Evolutionary conservation across 1,284 basidiomycete species (phyloP).

Genomic region (Mycosarcoma mackinlayi): DNA sequence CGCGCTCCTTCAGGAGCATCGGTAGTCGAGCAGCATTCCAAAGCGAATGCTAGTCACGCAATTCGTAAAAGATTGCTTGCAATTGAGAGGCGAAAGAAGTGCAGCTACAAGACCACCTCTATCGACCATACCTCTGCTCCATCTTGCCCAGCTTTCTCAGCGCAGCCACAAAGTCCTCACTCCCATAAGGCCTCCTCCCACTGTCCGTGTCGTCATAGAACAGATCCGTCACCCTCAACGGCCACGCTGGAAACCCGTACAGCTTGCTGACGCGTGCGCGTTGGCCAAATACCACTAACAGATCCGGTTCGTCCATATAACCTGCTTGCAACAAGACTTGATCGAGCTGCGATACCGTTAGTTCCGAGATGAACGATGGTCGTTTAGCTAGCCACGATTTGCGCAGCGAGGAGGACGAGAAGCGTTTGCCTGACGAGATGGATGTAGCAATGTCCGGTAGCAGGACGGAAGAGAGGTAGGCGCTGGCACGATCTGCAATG

Average conservation of each 20-base stretch:
- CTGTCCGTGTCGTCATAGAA: conserved; percentile 28
- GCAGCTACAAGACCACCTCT: too few species aligned
- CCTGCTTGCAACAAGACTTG: conserved; percentile 2
- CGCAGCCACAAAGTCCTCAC: conserved; percentile 23
- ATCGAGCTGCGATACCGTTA: conserved; percentile 17
- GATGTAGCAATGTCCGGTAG: conserved; percentile 13
- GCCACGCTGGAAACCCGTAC: conserved; percentile 44
- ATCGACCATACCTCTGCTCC: conserved; percentile 39
- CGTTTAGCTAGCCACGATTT: conserved; percentile 25
- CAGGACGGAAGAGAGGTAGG: conserved; percentile 7
- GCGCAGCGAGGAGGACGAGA: conserved; percentile 27
- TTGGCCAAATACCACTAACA: conserved; percentile 28
- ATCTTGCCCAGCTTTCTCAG: conserved; percentile 26
- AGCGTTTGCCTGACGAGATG: not conserved
- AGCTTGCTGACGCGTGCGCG: conserved; percentile 11
- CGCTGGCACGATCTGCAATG: not conserved
- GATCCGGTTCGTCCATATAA: conserved; percentile 34
- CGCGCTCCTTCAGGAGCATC: too few species aligned
- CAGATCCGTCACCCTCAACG: conserved; percentile 35
- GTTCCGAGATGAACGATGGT: not conserved
- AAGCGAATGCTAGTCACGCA: too few species aligned
- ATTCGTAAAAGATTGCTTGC: too few species aligned
- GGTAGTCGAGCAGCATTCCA: too few species aligned
- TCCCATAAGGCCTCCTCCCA: conserved; percentile 2
- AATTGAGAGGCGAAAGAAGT: too few species aligned